phyloP scores from a whole-genome alignment of 73 alveolate species.

The Stentor coeruleus region DNA sequence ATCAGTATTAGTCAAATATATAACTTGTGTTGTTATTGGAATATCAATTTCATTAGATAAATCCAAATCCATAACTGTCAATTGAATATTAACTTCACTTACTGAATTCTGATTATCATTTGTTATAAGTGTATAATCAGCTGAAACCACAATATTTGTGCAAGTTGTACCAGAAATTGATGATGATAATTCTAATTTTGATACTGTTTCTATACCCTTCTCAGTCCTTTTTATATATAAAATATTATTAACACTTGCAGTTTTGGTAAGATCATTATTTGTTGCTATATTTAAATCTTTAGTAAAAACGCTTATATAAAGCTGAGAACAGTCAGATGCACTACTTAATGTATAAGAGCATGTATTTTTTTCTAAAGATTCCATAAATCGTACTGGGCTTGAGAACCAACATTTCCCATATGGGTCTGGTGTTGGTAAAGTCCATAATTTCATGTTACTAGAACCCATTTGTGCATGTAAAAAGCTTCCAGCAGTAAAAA shows the following conservation, averaged over 20 bases:
- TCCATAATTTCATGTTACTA: background rate
- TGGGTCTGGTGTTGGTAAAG: conserved; percentile 2
- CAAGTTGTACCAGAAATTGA: background rate
- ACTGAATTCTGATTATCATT: background rate
- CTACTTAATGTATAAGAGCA: background rate
- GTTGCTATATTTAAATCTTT: background rate
- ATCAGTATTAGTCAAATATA: background rate
- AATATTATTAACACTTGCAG: background rate
- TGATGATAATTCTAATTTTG: background rate
- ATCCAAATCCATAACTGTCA: background rate
- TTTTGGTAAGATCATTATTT: background rate
- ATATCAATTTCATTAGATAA: background rate
- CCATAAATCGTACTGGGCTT: background rate
- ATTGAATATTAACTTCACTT: background rate
- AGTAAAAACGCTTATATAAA: background rate
- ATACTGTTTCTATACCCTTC: background rate
- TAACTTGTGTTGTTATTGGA: background rate
- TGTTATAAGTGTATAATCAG: background rate
- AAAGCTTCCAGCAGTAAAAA: background rate
- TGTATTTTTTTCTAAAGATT: background rate
- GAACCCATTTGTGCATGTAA: too few relatives aligned
- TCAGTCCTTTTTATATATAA: background rate
- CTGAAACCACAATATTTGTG: background rate
- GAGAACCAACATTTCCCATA: background rate
- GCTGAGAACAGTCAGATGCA: background rate